These are phyloP conservation scores for Isochrysis galbana DNA, from an alignment of 78 protist genomes.

Conservation along the genomic window DNA sequence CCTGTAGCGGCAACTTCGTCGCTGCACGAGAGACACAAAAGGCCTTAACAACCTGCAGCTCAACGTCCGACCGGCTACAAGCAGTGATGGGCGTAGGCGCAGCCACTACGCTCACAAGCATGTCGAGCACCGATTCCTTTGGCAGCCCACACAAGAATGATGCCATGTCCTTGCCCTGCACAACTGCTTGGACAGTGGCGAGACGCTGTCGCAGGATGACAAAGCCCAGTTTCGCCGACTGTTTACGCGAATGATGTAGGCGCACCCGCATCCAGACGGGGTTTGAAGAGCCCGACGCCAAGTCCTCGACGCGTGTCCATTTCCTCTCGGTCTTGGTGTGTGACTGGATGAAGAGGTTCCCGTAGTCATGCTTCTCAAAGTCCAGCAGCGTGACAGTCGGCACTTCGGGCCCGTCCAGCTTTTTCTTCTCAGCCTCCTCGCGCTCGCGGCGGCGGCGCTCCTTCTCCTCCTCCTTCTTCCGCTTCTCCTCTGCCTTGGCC, in stretches of 20 bases:
- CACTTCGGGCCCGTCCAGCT: constrained; percentile 8
- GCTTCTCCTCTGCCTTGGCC: constrained; percentile 14
- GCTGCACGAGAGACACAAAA: background rate
- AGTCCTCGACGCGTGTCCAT: background rate
- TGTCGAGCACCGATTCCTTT: background rate
- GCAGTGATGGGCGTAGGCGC: background rate
- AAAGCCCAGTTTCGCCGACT: background rate
- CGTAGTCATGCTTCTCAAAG: background rate
- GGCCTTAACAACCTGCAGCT: background rate
- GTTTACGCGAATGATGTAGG: background rate
- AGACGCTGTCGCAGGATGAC: background rate
- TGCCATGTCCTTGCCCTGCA: background rate
- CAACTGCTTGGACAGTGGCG: background rate
- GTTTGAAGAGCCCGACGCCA: background rate
- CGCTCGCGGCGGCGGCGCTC: background rate
- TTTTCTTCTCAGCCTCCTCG: background rate
- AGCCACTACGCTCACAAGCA: background rate
- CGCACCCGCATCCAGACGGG: constrained; percentile 5
- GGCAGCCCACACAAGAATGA: background rate
- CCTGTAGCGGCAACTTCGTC: constrained; percentile 7
- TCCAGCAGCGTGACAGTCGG: background rate
- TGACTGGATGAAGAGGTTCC: background rate
- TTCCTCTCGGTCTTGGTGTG: background rate
- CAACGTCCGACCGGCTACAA: background rate
- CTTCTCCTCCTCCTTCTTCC: background rate